Base-by-base conservation (phyloP, 2,329 filamentous ascomycete species). In the Trichoderma breve region DNA sequence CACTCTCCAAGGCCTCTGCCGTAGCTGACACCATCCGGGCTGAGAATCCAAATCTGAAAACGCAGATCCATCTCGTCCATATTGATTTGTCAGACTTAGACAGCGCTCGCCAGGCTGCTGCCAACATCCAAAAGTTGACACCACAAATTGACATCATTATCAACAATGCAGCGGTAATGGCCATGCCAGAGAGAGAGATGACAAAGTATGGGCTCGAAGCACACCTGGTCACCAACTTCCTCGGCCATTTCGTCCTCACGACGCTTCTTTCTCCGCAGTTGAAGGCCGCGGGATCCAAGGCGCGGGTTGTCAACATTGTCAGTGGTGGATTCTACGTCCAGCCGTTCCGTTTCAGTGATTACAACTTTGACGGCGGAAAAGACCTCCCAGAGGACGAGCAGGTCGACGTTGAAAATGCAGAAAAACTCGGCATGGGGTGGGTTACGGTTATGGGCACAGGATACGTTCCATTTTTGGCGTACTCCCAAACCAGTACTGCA, bases 291-390 rank as follows among this genome's bases (percentile, higher is more conserved):
- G 55, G 55, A 6, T 3, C 53, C 18, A 60, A 61, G 8, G 58
- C 62, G 39, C 62, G 70, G 5, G 53, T 71, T n/a, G 53, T 71
- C 14, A 71, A 71, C 30, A 47, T 66, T 36, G 62, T 66, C 18
- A 65, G 61, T 24, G 70, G 70, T 9, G 70, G 61, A 8, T 71
- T 65, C 24, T 34, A 65, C 3, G 39, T 71, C 1, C 62, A 66
- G 9, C 70, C 70, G n/a, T 65, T 71, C 26, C 62, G 70, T 8
- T 71, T 71, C 36, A 60, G 39, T 15, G 70, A 71, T 21, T 65
- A 60, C 12, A 66, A 71, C 26, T 71, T 65, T 65, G 70, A 71
- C 3, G 70, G 70, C 1, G 39, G 34, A 28, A 71, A 65, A 15
- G 32, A 60, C 6, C 47, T 71, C 14, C 70, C 70, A 21, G 34